Base-by-base conservation (phyloP, 2,329 filamentous ascomycete species). In the Trichoderma hamatum region DNA sequence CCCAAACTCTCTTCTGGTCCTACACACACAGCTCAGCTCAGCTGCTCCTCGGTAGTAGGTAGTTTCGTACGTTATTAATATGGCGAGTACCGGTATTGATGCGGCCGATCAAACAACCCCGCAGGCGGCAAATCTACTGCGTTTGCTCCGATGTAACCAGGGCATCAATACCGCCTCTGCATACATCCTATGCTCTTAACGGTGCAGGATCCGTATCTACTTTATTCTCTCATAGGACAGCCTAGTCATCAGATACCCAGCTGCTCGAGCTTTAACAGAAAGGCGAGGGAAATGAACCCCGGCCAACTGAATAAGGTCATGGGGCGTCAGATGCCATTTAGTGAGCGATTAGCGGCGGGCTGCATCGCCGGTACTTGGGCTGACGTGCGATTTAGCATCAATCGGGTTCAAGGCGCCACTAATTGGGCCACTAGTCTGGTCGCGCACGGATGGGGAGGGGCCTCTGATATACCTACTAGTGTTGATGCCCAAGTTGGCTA, bases 391-490 rank as follows among this genome's bases (percentile, higher is more conserved):
- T 43, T 43, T 51, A 39, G 58, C 39, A 62, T 49, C 46, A 14
- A n/a, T 34, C 51, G 28, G 30, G 60, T 16, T 21, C 60, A n/a
- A 63, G 60, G 28, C n/a, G 60, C 43, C 63, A 36, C 54, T 59
- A 67, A 65, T 24, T 46, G 52, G 36, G 52, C 54, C 54, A 51
- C 63, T 67, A 67, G 54, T 54, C 34, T n/a, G 55, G 36, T 54
- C 52, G 51, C 54, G 63, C 63, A 59, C 54, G 54, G 63, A 58
- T 67, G 63, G 63, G 52, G 63, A 28, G 39, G 52, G 63, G 63
- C 16, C 43, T 24, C 60, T 62, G 26, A 7, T 30, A 6, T 30
- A 43, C n/a, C 32, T 28, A 26, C 5, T 34, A 55, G 16, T n/a
- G 24, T 63, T 36, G 46, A 36, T 21, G 60, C 60, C 49, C n/a